Base-by-base conservation (phyloP, 2,329 filamentous ascomycete species). In the Colletotrichum filicis region DNA sequence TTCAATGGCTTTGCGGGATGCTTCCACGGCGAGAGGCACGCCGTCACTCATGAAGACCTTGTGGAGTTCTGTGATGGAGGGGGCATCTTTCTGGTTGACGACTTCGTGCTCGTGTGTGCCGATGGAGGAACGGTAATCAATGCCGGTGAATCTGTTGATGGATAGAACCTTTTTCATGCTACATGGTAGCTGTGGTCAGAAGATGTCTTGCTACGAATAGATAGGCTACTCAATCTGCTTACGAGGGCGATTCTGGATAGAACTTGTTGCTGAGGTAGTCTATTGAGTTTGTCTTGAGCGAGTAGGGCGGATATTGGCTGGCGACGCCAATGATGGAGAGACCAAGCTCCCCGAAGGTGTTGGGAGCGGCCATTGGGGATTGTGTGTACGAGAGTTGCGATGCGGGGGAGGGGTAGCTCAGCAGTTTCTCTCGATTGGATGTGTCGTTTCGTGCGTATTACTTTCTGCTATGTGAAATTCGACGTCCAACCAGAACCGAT, bases 131-230 rank as follows among this genome's bases (percentile, higher is more conserved):
- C 91, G 88, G 37, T 85, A 83, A 64, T 92, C 90, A 73, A 92
- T 92, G 73, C 91, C 91, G 1, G 91, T 93, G 76, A 86, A 92
- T 68, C 86, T 85, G 81, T 92, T 93, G 79, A 92, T 92, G 19
- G 86, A 83, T 67, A 91, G 85, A 30, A 92, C 87, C 78, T 92
- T 92, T 74, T 85, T 84, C 87, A 92, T 90, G 42, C 90, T 92
- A 75, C 42, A 19, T 14, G 5, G 14, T 6, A 42, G 14, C 37
- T 42, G 5, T 42, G 37, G 37, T 42, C 4, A 42, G 37, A 42
- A 16, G 14, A 16, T 37, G 35, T 16, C 12, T 14, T 37, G 35
- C 35, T 37, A 16, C 35, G 35, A 5, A 1, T 16, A 37, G 35
- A 37, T 16, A 16, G 35, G 35, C 12, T 37, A 19, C 5, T 5